Evolutionary conservation across 2,329 filamentous ascomycete genomes (phyloP).

Genomic region (Ceratocystis destructans): DNA sequence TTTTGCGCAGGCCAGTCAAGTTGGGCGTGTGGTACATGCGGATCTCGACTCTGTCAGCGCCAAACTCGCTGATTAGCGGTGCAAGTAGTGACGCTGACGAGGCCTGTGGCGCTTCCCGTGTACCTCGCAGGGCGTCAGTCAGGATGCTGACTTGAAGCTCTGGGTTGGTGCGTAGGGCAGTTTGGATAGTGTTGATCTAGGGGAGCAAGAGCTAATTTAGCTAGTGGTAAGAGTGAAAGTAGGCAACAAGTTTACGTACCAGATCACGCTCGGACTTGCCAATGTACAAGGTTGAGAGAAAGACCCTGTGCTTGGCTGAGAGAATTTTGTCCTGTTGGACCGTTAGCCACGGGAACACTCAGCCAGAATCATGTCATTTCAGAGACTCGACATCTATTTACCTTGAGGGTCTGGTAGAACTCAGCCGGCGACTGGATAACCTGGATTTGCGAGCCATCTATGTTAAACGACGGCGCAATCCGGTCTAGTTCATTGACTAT

Average conservation of each 20-base stretch:
- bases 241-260: slow-evolving; percentile 29
- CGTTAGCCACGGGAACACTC: not conserved
- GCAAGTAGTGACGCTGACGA: slow-evolving; percentile 82
- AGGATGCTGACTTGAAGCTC: slow-evolving; percentile 73
- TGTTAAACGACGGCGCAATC: slow-evolving; percentile 79
- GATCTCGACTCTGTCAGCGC: slow-evolving; percentile 70
- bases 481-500: slow-evolving; percentile 65
- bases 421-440: slow-evolving; percentile 70
- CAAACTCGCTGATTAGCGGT: slow-evolving; percentile 73
- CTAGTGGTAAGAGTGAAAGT: slow-evolving; percentile 18
- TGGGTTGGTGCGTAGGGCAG: slow-evolving; percentile 61
- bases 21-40: slow-evolving; percentile 98
- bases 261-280: slow-evolving; percentile 86
- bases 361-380: not conserved
- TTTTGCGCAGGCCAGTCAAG: slow-evolving; percentile 72
- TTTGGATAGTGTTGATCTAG: slow-evolving; percentile 60
- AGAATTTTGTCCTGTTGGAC: slow-evolving; percentile 57
- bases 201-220: not conserved
- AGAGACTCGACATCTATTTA: slow-evolving; percentile 27
- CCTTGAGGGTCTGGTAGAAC: slow-evolving; percentile 87
- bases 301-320: slow-evolving; percentile 64
- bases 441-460: slow-evolving; percentile 64
- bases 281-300: slow-evolving; percentile 92
- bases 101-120: slow-evolving; percentile 70
- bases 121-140: slow-evolving; percentile 82